Evolutionary conservation across 148 eudicot genomes (phyloP).

Genomic region (Gaultheria prostrata): DNA sequence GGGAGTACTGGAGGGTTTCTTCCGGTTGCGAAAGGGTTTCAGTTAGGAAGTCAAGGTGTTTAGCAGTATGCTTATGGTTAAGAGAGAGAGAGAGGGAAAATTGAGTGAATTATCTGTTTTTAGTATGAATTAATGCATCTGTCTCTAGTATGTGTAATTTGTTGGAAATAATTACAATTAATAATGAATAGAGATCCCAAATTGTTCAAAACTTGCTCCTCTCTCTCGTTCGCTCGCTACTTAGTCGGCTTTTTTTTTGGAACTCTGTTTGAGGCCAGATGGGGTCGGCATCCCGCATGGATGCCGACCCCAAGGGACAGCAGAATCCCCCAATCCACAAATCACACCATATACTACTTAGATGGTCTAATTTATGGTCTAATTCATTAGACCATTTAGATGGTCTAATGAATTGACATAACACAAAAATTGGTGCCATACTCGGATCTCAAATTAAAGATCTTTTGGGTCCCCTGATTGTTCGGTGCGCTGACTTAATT

Average conservation of each 20-base stretch:
- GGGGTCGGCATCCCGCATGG: no score
- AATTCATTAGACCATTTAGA: no score
- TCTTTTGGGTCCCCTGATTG: background rate
- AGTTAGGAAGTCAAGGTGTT: conserved; percentile 4
- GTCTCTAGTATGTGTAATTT: background rate
- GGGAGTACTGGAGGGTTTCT: conserved; percentile 29
- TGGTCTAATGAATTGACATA: no score
- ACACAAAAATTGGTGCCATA: background rate
- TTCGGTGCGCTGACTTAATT: background rate
- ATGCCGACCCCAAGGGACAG: no score
- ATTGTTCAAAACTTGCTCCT: background rate
- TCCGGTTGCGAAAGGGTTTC: background rate
- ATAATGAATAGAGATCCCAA: background rate
- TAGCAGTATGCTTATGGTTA: background rate
- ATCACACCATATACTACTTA: background rate
- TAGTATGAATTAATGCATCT: background rate
- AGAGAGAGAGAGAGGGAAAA: background rate
- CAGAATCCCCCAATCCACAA: no score
- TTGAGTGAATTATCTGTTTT: background rate
- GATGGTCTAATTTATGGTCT: no score
- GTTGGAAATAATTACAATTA: conserved; percentile 16
- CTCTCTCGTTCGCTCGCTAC: background rate
- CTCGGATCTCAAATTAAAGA: background rate
- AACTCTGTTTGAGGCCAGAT: no score
- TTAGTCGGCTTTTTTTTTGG: no score